A percentile compares a stretch with the other conserved stretches of the same genome.
These are phyloP conservation scores for Cryptosporidium sp. DNA, from an alignment of 169 alveolate genomes.

Conservation along the genomic window DNA sequence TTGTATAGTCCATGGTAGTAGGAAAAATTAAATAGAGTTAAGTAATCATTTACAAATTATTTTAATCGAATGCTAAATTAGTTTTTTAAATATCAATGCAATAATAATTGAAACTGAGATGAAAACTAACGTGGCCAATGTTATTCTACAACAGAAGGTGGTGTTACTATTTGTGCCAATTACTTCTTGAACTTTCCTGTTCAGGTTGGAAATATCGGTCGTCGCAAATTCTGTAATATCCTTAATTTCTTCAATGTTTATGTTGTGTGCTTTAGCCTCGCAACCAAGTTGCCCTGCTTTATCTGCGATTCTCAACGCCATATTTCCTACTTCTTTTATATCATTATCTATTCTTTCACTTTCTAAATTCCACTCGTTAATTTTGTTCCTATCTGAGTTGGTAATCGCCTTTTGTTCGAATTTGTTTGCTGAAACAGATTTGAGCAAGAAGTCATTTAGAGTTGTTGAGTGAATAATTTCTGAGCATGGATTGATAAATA, in stretches of 20 bases:
- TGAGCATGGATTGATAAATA: background rate
- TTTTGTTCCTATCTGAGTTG: background rate
- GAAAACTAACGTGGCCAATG: background rate
- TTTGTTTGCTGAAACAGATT: background rate
- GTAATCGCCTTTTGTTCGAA: background rate
- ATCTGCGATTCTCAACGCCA: constrained; percentile 38
- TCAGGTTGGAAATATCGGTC: background rate
- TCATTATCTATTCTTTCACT: constrained; percentile 3
- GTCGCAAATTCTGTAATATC: constrained; percentile 31
- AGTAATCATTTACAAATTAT: background rate
- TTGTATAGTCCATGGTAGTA: constrained; percentile 5
- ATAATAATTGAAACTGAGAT: constrained; percentile 30
- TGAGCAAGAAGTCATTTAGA: background rate
- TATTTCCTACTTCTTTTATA: constrained; percentile 37
- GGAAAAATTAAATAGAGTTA: constrained; percentile 14
- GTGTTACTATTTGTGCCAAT: constrained; percentile 51
- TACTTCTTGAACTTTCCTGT: constrained; percentile 36
- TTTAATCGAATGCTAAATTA: background rate
- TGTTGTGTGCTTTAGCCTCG: constrained; percentile 15
- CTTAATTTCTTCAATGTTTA: constrained; percentile 31
- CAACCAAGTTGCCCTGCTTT: constrained; percentile 21
- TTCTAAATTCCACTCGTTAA: constrained; percentile 9
- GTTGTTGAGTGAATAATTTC: background rate
- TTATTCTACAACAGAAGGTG: constrained; percentile 68
- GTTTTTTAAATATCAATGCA: constrained; percentile 40